A percentile compares a stretch with the other conserved stretches of the same genome.
These are phyloP conservation scores for Pythium volutum DNA, from an alignment of 352 stramenopile genomes.

Conservation along the genomic window DNA sequence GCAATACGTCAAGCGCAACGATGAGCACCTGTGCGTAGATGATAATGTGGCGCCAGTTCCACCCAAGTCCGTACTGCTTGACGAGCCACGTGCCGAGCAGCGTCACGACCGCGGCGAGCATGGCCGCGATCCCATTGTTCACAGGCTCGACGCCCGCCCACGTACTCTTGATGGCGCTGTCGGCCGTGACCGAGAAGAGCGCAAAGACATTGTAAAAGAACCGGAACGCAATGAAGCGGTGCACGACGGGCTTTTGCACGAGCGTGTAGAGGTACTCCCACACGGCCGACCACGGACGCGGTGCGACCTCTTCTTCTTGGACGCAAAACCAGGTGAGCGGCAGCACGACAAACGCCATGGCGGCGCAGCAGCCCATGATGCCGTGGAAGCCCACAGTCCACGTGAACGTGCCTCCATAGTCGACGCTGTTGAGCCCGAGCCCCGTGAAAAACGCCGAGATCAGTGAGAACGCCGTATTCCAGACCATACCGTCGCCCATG, in stretches of 20 bases:
- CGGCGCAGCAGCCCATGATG: constrained; percentile 46
- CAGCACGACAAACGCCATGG: constrained; percentile 32
- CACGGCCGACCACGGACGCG: constrained; percentile 23
- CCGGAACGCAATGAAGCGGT: constrained; percentile 26
- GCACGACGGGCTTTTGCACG: constrained; percentile 45
- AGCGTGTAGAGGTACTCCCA: constrained; percentile 44
- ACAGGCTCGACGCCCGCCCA: constrained; percentile 59
- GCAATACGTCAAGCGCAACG: constrained; percentile 42
- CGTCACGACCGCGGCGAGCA: constrained; percentile 40
- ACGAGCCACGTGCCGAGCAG: constrained; percentile 41
- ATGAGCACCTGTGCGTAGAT: constrained; percentile 40
- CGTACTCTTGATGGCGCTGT: constrained; percentile 40
- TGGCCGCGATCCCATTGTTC: constrained; percentile 49
- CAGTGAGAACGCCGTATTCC: constrained; percentile 30
- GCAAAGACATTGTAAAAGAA: constrained; percentile 36
- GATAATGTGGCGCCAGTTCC: constrained; percentile 50
- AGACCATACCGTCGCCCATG: constrained; percentile 20
- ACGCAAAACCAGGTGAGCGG: constrained; percentile 52
- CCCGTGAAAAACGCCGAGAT: constrained; percentile 47
- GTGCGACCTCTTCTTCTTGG: constrained; percentile 31
- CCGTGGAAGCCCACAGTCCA: constrained; percentile 45
- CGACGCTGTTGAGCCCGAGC: constrained; percentile 50
- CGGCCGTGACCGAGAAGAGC: constrained; percentile 47
- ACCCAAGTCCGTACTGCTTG: constrained; percentile 44
- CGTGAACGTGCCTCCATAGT: constrained; percentile 54